Percentiles rank a stretch among this genome's conserved stretches.
phyloP scores from a whole-genome alignment of 1,139 yeast genomes.

The Debaryomycetaceae sp. region DNA sequence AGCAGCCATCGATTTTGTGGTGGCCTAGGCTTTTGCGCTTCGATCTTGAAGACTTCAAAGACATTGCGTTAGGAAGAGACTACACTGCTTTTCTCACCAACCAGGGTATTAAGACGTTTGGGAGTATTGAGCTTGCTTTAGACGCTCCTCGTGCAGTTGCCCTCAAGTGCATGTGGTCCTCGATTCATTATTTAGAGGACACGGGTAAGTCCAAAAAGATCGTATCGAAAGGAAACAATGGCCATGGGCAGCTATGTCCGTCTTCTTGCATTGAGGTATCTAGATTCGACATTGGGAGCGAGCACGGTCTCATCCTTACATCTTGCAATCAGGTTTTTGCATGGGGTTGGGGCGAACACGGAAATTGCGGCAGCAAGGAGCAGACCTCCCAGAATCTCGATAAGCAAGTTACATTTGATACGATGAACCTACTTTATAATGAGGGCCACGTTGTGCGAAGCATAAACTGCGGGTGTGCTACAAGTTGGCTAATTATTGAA shows the following conservation, averaged over 20 bases:
- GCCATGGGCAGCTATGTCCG: conserved; percentile 65
- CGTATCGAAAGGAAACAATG: conserved; percentile 65
- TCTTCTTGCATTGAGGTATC: conserved; percentile 7
- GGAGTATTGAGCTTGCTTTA: conserved; percentile 10
- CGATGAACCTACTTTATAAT: conserved; percentile 35
- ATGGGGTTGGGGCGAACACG: conserved; percentile 99
- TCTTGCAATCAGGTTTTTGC: conserved; percentile 41
- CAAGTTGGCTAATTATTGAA: conserved; percentile 34
- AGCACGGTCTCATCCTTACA: conserved; percentile 63
- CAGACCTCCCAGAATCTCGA: conserved; percentile 11
- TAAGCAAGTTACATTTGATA: conserved; percentile 33
- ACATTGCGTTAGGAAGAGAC: conserved; percentile 44
- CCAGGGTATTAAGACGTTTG: conserved; percentile 11
- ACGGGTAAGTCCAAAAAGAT: conserved; percentile 15
- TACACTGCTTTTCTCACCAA: conserved; percentile 26
- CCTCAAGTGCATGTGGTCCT: conserved; percentile 75
- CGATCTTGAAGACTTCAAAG: conserved; percentile 6
- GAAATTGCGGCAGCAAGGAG: conserved; percentile 69
- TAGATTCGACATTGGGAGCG: conserved; percentile 65
- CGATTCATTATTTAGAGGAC: conserved; percentile 47
- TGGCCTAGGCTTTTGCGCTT: conserved; percentile 23
- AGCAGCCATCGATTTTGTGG: conserved; percentile 16
- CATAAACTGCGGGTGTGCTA: conserved; percentile 45
- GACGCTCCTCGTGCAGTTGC: conserved; percentile 1
- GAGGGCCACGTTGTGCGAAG: conserved; percentile 18